phyloP scores from a whole-genome alignment of 1,284 basidiomycete genomes.

The Rhodotorula glutinis region DNA sequence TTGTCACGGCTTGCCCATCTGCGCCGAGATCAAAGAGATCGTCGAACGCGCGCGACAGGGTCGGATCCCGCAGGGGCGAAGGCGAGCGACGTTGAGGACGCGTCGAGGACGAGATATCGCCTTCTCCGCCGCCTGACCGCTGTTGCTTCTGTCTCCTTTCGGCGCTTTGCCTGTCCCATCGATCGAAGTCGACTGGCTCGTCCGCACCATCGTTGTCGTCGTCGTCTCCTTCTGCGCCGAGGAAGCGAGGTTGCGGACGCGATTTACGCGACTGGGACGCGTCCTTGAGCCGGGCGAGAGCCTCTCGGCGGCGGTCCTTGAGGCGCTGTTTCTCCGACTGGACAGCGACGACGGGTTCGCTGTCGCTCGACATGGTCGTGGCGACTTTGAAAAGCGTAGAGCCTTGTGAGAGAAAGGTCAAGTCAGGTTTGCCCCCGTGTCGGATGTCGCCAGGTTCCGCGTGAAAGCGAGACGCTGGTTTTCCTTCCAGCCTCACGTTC shows the following conservation, averaged over 20 bases:
- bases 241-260: slow-evolving; percentile 13
- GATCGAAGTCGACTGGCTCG: neutral
- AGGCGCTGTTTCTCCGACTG: slow-evolving; percentile 3
- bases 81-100: neutral
- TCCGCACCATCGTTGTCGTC: slow-evolving; percentile 1
- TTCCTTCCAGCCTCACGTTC: too few relatives aligned
- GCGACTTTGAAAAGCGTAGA: neutral
- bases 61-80: slow-evolving; percentile 9
- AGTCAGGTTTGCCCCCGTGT: too few relatives aligned
- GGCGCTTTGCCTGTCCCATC: slow-evolving; percentile 4
- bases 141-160: neutral
- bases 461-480: neutral
- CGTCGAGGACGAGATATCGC: neutral
- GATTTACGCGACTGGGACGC: neutral
- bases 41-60: slow-evolving; percentile 36
- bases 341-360: neutral
- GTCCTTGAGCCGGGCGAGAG: slow-evolving; percentile 19
- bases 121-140: neutral
- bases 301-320: slow-evolving; percentile 2
- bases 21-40: slow-evolving; percentile 31
- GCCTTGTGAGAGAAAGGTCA: too few relatives aligned
- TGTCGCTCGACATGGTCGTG: neutral
- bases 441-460: neutral
- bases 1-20: neutral
- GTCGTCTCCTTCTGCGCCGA: slow-evolving; percentile 24